Conservation (phyloP, 169 alveolate species). For the Theileria orientalis region DNA sequence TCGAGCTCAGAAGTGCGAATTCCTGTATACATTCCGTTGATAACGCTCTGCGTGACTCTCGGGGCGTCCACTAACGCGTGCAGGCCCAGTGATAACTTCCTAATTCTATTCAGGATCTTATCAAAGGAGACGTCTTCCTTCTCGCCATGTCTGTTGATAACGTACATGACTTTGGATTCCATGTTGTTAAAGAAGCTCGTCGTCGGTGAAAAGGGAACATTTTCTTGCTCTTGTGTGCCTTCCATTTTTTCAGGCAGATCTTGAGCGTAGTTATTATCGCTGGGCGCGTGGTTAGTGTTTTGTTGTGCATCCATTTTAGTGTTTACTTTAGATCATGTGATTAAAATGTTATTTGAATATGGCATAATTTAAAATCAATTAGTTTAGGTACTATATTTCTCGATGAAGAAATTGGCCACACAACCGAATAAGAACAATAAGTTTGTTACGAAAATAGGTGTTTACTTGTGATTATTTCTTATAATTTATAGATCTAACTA, state of each 20-base stretch:
- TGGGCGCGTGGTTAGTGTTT: conserved; percentile 2
- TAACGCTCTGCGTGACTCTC: conserved; percentile 86
- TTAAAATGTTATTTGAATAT: not conserved
- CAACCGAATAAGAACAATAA: not conserved
- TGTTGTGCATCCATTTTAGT: conserved; percentile 33
- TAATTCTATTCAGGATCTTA: conserved; percentile 77
- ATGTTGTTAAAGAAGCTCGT: conserved; percentile 1
- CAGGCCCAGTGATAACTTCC: conserved; percentile 79
- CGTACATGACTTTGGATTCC: conserved; percentile 78
- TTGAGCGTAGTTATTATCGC: not conserved
- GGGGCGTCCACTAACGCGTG: conserved; percentile 86
- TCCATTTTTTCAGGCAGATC: conserved; percentile 8
- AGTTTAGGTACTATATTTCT: not conserved
- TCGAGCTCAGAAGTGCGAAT: conserved; percentile 92
- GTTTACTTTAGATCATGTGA: not conserved
- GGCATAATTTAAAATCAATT: conserved; percentile 2
- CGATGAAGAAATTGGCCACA: not conserved
- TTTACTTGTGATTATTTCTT: not conserved
- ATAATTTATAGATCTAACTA: not conserved
- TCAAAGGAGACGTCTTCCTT: conserved; percentile 82
- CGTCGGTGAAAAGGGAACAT: not conserved
- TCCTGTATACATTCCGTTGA: conserved; percentile 91
- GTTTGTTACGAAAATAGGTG: not conserved
- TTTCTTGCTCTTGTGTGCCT: not conserved
- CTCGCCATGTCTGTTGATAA: conserved; percentile 81